These are phyloP conservation scores for Takakia lepidozioides DNA, from an alignment of 225 moss, liverwort and hornwort genomes.

Conservation along the genomic window DNA sequence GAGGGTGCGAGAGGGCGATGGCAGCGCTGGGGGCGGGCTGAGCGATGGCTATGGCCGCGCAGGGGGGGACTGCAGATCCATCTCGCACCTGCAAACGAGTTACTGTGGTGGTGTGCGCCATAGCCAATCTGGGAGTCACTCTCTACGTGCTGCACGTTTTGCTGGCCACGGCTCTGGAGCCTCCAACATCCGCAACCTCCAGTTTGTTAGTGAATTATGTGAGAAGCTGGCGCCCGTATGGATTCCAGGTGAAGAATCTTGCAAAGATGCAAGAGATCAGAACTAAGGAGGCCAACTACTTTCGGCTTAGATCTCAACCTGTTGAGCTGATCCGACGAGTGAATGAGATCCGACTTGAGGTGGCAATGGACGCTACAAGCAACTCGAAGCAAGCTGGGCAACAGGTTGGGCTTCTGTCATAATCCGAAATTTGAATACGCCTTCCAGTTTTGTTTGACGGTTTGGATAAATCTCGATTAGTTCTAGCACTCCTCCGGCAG, in stretches of 20 bases:
- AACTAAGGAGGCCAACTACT: conserved; percentile 21
- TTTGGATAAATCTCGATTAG: too few relatives aligned
- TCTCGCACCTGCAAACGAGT: conserved; percentile 30
- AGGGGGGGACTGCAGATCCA: too few relatives aligned
- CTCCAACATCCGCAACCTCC: conserved; percentile 1
- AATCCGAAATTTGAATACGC: too few relatives aligned
- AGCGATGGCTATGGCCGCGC: too few relatives aligned
- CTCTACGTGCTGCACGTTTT: conserved; percentile 15
- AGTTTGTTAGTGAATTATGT: conserved; percentile 7
- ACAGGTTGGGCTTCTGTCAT: too few relatives aligned
- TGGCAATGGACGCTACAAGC: conserved; percentile 11
- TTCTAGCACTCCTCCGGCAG: too few relatives aligned
- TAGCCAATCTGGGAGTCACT: conserved; percentile 25
- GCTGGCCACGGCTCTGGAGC: conserved; percentile 6
- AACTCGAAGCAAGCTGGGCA: too few relatives aligned
- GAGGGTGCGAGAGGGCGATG: too few relatives aligned
- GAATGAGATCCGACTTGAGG: conserved; percentile 37
- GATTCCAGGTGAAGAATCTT: background rate
- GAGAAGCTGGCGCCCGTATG: conserved; percentile 4
- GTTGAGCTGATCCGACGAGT: conserved; percentile 26
- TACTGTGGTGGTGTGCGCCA: conserved; percentile 22
- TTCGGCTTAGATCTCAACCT: conserved; percentile 26
- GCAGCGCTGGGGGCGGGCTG: too few relatives aligned
- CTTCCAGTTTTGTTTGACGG: too few relatives aligned
- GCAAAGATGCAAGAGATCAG: conserved; percentile 9